Conservation (phyloP, 2,329 filamentous ascomycete genomes). For the Salinomyces thailandicus region DNA sequence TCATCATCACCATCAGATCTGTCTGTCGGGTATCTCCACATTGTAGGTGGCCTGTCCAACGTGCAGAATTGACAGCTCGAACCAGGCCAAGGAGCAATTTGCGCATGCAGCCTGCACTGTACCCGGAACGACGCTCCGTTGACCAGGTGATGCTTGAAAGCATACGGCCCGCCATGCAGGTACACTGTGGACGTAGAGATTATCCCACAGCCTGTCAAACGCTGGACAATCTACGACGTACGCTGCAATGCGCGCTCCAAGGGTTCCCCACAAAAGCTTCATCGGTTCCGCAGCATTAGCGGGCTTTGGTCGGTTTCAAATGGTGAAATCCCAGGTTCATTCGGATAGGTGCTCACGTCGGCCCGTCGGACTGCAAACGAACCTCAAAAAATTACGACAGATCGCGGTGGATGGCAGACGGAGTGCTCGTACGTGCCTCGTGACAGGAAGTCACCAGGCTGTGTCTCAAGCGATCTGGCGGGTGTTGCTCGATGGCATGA, state of each 20-base stretch:
- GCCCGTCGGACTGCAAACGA: not conserved
- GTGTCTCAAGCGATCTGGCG: not conserved
- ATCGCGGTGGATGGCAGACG: too few relatives aligned
- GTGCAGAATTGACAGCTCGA: not conserved
- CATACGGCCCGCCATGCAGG: slow-evolving; percentile 4
- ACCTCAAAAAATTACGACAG: too few relatives aligned
- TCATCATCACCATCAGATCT: too few relatives aligned
- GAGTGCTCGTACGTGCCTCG: not conserved
- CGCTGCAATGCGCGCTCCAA: not conserved
- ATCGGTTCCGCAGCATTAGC: slow-evolving; percentile 4
- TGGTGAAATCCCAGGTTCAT: too few relatives aligned
- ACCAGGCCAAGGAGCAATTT: too few relatives aligned
- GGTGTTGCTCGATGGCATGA: slow-evolving; percentile 1
- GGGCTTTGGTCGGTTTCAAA: not conserved
- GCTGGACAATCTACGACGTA: slow-evolving; percentile 1
- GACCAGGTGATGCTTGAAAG: slow-evolving; percentile 4
- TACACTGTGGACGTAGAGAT: too few relatives aligned
- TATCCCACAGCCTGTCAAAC: slow-evolving; percentile 5
- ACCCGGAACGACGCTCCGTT: slow-evolving; percentile 1
- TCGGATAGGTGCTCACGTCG: slow-evolving; percentile 1
- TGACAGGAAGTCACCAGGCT: not conserved
- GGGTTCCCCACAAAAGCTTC: not conserved
- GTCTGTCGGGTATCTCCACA: too few relatives aligned
- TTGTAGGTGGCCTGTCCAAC: too few relatives aligned
- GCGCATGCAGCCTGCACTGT: slow-evolving; percentile 3